Evolutionary conservation across 75 land plant genomes (phyloP).

Genomic region (Adiantum capillusveneris): DNA sequence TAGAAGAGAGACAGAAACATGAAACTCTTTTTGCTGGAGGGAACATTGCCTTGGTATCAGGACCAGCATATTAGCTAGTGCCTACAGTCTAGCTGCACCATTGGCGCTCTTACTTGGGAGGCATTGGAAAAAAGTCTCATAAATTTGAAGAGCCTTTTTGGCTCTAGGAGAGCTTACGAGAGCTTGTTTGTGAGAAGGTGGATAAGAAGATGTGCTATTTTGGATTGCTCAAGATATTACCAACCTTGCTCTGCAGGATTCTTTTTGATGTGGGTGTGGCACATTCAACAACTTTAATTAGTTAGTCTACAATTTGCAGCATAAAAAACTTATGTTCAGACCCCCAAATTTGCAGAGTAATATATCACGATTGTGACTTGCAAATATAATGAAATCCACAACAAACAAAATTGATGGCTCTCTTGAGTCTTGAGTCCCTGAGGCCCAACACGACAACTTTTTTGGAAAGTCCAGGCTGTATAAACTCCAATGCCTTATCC

Average conservation of each 20-base stretch:
- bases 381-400: too few species aligned
- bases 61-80: constrained; percentile 56
- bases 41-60: constrained; percentile 40
- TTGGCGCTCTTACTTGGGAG: constrained; percentile 76
- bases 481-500: too few species aligned
- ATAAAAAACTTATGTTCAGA: constrained; percentile 57
- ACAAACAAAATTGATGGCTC: too few species aligned
- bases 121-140: constrained; percentile 53
- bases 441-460: too few species aligned
- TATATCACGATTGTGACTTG: too few species aligned
- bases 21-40: constrained; percentile 61
- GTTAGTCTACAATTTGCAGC: constrained; percentile 37
- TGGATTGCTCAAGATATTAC: too few species aligned
- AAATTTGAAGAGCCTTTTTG: constrained; percentile 53
- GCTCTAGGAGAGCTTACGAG: constrained; percentile 48
- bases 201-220: background rate
- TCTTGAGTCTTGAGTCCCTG: too few species aligned
- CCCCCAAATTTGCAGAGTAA: constrained; percentile 73
- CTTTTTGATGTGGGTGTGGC: too few species aligned
- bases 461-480: too few species aligned
- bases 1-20: constrained; percentile 81
- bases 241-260: too few species aligned
- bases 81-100: constrained; percentile 76
- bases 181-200: constrained; percentile 75
- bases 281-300: background rate